Percentiles rank a stretch among this genome's conserved stretches.
phyloP scores from a whole-genome alignment of 23 red algal genomes.

The Gracilaria domingensis region DNA sequence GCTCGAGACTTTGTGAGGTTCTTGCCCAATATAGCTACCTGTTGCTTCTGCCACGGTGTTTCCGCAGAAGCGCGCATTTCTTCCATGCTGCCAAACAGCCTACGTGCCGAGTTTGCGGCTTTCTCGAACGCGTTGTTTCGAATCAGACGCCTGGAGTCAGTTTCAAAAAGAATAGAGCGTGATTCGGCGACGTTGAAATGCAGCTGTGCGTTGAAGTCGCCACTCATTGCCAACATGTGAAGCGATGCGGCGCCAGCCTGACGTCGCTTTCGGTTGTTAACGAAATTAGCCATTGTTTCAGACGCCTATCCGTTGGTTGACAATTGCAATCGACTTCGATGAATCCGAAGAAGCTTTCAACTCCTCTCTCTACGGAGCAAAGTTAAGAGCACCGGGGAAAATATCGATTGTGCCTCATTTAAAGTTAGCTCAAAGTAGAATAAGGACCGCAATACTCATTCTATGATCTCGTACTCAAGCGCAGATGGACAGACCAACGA shows the following conservation, averaged over 20 bases:
- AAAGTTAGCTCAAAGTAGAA: too few relatives aligned
- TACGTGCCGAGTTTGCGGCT: not conserved
- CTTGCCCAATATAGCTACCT: not conserved
- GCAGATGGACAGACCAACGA: too few relatives aligned
- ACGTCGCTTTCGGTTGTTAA: not conserved
- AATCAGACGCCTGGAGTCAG: not conserved
- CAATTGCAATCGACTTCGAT: not conserved
- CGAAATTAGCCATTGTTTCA: not conserved
- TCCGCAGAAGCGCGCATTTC: not conserved
- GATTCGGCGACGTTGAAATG: conserved; percentile 20
- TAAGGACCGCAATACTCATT: too few relatives aligned
- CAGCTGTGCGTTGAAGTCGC: conserved; percentile 18
- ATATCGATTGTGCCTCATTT: too few relatives aligned
- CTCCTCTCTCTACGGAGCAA: too few relatives aligned
- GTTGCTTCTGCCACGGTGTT: conserved; percentile 21
- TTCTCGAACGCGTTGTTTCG: conserved; percentile 19
- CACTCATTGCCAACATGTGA: conserved; percentile 13
- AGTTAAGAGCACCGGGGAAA: too few relatives aligned
- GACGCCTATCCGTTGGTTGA: not conserved
- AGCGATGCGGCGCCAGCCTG: not conserved
- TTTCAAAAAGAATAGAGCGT: not conserved
- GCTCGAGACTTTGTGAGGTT: not conserved
- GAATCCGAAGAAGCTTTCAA: not conserved
- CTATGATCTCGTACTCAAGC: too few relatives aligned
- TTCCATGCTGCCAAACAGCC: conserved; percentile 16